These are phyloP conservation scores for Metarhizium anisopliae DNA, from an alignment of 2,329 filamentous ascomycete species.

Conservation along the genomic window DNA sequence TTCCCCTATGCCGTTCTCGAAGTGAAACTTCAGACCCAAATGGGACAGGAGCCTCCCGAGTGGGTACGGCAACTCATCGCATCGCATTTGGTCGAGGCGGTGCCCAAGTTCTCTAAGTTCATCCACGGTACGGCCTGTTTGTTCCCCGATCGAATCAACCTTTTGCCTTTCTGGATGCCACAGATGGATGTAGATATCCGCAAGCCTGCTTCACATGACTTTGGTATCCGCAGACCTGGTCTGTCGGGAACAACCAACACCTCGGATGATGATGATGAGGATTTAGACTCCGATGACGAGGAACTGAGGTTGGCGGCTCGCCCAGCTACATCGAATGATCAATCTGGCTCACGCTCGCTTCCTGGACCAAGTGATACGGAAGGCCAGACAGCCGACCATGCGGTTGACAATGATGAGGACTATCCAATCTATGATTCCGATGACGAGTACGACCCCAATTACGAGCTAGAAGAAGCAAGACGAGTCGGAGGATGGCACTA, in stretches of 20 bases:
- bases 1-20: constrained; percentile 96
- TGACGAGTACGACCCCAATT: constrained; percentile 67
- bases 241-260: constrained; percentile 70
- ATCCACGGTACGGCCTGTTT: constrained; percentile 88
- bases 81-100: constrained; percentile 94
- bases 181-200: constrained; percentile 98
- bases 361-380: constrained; percentile 58
- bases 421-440: constrained; percentile 83
- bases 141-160: constrained; percentile 77
- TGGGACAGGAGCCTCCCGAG: constrained; percentile 87
- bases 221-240: constrained; percentile 77
- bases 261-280: constrained; percentile 63
- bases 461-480: constrained; percentile 69
- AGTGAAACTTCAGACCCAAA: constrained; percentile 94
- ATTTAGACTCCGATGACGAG: constrained; percentile 60
- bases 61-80: constrained; percentile 93
- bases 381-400: constrained; percentile 63
- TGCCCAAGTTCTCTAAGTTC: constrained; percentile 98
- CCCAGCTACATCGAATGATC: constrained; percentile 18
- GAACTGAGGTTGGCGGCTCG: constrained; percentile 18
- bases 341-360: constrained; percentile 31
- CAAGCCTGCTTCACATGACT: constrained; percentile 79
- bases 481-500: constrained; percentile 71
- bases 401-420: constrained; percentile 50
- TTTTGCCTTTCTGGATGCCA: constrained; percentile 94